These are phyloP conservation scores for Arxiozyma slooffiae DNA, from an alignment of 1,139 yeast genomes.

Conservation along the genomic window DNA sequence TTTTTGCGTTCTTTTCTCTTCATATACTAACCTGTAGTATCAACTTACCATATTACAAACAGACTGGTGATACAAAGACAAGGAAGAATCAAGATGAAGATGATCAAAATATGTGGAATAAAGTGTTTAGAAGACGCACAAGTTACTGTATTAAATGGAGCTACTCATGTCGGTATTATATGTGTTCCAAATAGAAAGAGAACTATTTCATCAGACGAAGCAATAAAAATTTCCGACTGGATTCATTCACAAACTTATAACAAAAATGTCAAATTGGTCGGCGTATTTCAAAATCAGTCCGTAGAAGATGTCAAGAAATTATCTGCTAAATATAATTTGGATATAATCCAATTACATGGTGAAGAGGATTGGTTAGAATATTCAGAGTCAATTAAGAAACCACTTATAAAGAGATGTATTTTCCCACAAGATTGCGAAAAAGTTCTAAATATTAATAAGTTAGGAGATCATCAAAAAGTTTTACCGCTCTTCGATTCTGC, in stretches of 20 bases:
- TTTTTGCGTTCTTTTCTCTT: neutral
- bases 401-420: constrained; percentile 66
- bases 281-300: constrained; percentile 81
- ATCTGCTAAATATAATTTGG: constrained; percentile 46
- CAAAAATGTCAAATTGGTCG: constrained; percentile 43
- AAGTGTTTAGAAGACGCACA: constrained; percentile 58
- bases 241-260: constrained; percentile 18
- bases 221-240: constrained; percentile 41
- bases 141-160: constrained; percentile 60
- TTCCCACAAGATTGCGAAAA: constrained; percentile 45
- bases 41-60: neutral
- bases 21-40: neutral
- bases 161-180: constrained; percentile 74
- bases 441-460: constrained; percentile 11
- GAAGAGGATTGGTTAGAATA: constrained; percentile 56
- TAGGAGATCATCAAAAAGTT: constrained; percentile 31
- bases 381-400: constrained; percentile 34
- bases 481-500: constrained; percentile 78
- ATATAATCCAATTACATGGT: constrained; percentile 85
- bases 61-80: neutral
- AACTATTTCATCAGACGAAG: constrained; percentile 50
- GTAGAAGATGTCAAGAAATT: constrained; percentile 47
- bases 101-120: constrained; percentile 75
- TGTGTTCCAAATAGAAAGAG: constrained; percentile 74
- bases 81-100: neutral